Base-by-base conservation (phyloP, 1,284 basidiomycete genomes). In the Meira miltonrushii region DNA sequence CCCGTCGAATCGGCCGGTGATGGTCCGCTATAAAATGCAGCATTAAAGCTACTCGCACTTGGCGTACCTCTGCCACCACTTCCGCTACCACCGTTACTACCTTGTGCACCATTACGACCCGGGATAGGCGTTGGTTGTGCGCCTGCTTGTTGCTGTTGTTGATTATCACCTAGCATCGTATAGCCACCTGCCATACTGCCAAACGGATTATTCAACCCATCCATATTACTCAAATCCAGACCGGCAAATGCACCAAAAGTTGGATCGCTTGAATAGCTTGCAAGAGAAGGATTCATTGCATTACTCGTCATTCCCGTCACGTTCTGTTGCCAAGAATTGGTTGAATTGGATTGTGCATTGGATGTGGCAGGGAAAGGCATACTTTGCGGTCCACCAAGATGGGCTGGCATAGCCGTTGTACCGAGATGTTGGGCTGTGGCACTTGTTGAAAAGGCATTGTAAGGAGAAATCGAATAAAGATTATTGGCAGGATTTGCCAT, bases 301-400 rank as follows among this genome's bases (percentile, higher is more conserved):
- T 60, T 55, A 17, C 21, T 17, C 11, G n/a, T 17, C 15, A 43
- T 54, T 38, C 21, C 38, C 19, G 12, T 54, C n/a, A 57, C 60
- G 57, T 57, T 60, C 8, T 46, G 19, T 38, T 7, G 25, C n/a
- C 19, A n/a, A 49, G 47, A 39, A 39, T 56, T 63, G 49, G 40
- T 54, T 21, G 53, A 39, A 19, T 51, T 54, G 23, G 53, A 58
- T 25, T 48, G 46, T 13, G 61, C 64, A 15, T 64, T 62, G 11
- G 68, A 60, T 33, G 59, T 57, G 8, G 68, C 62, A 1, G 68
- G 68, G 57, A 71, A 71, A 11, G 68, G 68, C 68, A 71, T 71
- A 19, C 64, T 66, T 52, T 71, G 68, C 37, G 68, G 68, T 7
- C 68, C 68, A 37, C 68, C 68, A 4, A 71, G 65, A 50, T 71